These are phyloP conservation scores for Tephrocybe sp. DNA, from an alignment of 768 basidiomycete genomes.

Conservation along the genomic window DNA sequence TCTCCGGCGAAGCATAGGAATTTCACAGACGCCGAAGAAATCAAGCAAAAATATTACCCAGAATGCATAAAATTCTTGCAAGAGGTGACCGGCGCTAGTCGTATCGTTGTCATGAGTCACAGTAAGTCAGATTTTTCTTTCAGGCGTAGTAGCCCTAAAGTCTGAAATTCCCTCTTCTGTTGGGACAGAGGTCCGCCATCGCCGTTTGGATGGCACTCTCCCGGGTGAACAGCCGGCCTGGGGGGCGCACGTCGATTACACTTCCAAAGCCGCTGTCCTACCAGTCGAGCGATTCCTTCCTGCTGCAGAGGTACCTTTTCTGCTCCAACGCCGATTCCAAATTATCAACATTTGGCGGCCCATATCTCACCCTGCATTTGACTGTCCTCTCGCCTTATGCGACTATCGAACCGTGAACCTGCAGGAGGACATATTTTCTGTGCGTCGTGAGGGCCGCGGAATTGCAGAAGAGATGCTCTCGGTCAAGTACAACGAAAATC, in stretches of 20 bases:
- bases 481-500: slow-evolving; percentile 43
- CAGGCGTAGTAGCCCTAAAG: neutral
- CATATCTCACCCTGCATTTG: slow-evolving; percentile 44
- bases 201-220: slow-evolving; percentile 35
- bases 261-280: slow-evolving; percentile 37
- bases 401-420: slow-evolving; percentile 48
- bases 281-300: slow-evolving; percentile 55
- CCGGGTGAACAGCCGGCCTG: slow-evolving; percentile 45
- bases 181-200: slow-evolving; percentile 31
- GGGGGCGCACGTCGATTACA: slow-evolving; percentile 54
- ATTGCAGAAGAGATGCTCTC: slow-evolving; percentile 52
- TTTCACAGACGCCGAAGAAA: slow-evolving; percentile 47
- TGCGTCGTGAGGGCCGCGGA: slow-evolving; percentile 47
- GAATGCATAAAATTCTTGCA: slow-evolving; percentile 59
- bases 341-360: slow-evolving; percentile 66
- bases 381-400: slow-evolving; percentile 53
- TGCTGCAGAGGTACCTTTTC: slow-evolving; percentile 38
- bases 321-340: slow-evolving; percentile 51
- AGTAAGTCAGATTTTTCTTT: slow-evolving; percentile 34
- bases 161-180: no score
- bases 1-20: slow-evolving; percentile 38
- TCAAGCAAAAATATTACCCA: slow-evolving; percentile 54
- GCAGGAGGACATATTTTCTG: slow-evolving; percentile 41
- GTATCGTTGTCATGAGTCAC: slow-evolving; percentile 62
- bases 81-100: slow-evolving; percentile 54